These are phyloP conservation scores for Termitomyces bulborhizus DNA, from an alignment of 768 basidiomycete genomes.

Conservation along the genomic window DNA sequence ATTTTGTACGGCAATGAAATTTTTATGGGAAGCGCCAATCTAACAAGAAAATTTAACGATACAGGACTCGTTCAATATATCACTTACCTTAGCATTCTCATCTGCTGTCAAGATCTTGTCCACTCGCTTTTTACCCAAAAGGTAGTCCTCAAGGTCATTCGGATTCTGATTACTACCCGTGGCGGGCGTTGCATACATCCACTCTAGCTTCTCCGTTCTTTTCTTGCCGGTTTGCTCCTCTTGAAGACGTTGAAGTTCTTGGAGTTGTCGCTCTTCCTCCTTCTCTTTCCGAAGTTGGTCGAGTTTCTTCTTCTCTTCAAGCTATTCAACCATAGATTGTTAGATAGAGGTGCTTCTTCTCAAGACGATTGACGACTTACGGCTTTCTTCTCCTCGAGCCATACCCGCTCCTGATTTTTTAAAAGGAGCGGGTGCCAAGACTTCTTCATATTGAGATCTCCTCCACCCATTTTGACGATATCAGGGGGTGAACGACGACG, in stretches of 20 bases:
- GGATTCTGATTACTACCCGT: conserved; percentile 80
- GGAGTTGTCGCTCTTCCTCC: conserved; percentile 94
- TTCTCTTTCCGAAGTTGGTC: conserved; percentile 96
- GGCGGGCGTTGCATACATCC: conserved; percentile 99
- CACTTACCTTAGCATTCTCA: conserved; percentile 78
- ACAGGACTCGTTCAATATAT: neutral
- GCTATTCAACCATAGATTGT: conserved; percentile 35
- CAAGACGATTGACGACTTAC: conserved; percentile 37
- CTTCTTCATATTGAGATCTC: conserved; percentile 99
- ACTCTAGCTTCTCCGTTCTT: conserved; percentile 89
- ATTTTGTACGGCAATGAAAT: conserved; percentile 91
- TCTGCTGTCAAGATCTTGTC: conserved; percentile 92
- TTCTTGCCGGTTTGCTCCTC: conserved; percentile 96
- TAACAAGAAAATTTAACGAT: conserved; percentile 21
- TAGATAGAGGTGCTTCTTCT: conserved; percentile 8
- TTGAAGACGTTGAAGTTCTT: conserved; percentile 93
- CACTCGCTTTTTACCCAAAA: conserved; percentile 95
- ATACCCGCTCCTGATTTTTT: conserved; percentile 98
- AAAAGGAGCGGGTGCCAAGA: conserved; percentile 98
- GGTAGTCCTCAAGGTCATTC: conserved; percentile 93
- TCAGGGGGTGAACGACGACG: neutral
- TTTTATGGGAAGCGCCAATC: conserved; percentile 86
- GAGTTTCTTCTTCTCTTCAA: conserved; percentile 98
- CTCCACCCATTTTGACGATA: conserved; percentile 86
- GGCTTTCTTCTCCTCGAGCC: conserved; percentile 97